Evolutionary conservation across 768 basidiomycete genomes (phyloP), one percentile per base, ranked within the genome.

Genomic region (Lactarius evosmus): DNA sequence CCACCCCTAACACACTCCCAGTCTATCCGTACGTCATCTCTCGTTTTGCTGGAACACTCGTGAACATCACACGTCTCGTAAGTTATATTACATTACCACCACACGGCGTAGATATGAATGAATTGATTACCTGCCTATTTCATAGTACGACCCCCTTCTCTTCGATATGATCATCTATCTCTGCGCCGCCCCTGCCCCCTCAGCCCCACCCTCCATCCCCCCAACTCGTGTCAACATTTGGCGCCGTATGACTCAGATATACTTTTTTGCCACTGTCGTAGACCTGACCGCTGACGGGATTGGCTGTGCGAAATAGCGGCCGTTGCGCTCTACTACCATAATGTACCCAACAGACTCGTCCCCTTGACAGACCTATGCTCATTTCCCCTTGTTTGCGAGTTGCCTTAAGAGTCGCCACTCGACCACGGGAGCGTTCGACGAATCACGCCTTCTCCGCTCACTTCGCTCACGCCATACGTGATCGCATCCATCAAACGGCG

Each of bases 141-240:
- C 29, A 19, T 49, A 49, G 46, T 6, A 29, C 11, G 29, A 52
- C 51, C 7, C 19, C 30, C 51, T 52, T 32, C 51, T 52, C 51
- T 52, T 52, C 51, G 51, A 52, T 52, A n/a, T 30, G 51, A 52
- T 52, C 51, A 52, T 52, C 51, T 52, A 52, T 52, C 51, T 30
- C 27, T 52, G 51, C 51, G 27, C 50, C 50, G 27, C 50, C 27
- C 27, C 50, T 51, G 29, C 29, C 19, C 30, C 50, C 50, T 51
- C 51, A 19, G 8, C 51, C 27, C 46, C 22, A 49, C 46, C 14
- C 22, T 14, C 25, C 44, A 12, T n/a, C 27, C 51, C 29, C 29
- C 19, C 19, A 52, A 30, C 29, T 51, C 71, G 66, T 61, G 71
- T 5, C 71, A 67, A 19, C 51, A 17, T 19, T 32, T 32, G 51